These are phyloP conservation scores for Hypholoma sublateritium DNA, from an alignment of 768 basidiomycete species.

Conservation along the genomic window DNA sequence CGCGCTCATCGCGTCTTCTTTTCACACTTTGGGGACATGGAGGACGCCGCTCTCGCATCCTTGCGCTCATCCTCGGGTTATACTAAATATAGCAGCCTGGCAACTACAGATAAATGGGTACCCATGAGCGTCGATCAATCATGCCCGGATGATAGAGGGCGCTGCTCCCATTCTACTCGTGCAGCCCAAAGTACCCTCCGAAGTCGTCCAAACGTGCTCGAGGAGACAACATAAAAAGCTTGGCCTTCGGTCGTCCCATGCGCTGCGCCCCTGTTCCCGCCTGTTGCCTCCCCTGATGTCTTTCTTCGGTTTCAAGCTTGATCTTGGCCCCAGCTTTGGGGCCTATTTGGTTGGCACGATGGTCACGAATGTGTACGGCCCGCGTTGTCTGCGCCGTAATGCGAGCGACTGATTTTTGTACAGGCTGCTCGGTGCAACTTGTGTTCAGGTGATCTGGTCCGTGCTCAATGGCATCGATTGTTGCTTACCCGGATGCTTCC, in stretches of 20 bases:
- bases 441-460: not conserved
- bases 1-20: no score
- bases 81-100: no score
- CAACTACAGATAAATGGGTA: no score
- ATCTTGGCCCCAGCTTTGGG: conserved; percentile 1
- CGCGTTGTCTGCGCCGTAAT: no score
- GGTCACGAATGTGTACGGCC: not conserved
- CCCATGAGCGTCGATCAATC: not conserved
- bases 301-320: not conserved
- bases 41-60: no score
- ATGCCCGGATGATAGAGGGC: not conserved
- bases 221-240: no score
- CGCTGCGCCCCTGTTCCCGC: no score
- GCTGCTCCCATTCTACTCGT: not conserved
- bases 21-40: no score
- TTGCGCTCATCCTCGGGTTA: no score
- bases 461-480: not conserved
- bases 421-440: conserved; percentile 8
- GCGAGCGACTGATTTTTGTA: not conserved
- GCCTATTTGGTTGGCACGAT: conserved; percentile 5
- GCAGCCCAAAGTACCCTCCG: not conserved
- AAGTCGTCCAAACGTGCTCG: not conserved
- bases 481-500: no score
- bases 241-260: no score
- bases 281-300: not conserved